phyloP scores from a whole-genome alignment of 148 eudicot genomes.

The Camellia granthamiana region DNA sequence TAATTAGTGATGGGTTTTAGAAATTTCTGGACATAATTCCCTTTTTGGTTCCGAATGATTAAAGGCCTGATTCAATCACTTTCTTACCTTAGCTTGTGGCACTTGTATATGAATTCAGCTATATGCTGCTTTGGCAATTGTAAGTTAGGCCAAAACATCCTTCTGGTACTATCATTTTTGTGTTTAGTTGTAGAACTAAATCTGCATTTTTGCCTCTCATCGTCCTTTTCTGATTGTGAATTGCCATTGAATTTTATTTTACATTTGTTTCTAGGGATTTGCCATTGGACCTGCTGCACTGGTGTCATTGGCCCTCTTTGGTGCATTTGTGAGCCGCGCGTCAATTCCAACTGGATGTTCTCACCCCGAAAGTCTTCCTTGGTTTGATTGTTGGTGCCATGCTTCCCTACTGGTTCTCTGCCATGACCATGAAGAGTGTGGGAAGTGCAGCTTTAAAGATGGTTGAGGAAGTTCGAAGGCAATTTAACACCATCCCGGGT shows the following conservation, averaged over 20 bases:
- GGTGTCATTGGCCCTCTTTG: conserved; percentile 46
- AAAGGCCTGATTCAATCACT: too few relatives aligned
- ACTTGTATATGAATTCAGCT: too few relatives aligned
- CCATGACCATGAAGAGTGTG: conserved; percentile 54
- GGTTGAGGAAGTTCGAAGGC: conserved; percentile 49
- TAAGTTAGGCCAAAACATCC: not conserved
- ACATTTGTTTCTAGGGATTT: conserved; percentile 30
- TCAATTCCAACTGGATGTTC: conserved; percentile 37
- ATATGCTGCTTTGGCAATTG: not conserved
- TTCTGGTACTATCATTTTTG: not conserved
- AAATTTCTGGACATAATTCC: too few relatives aligned
- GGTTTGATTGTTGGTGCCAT: conserved; percentile 44
- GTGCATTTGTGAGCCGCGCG: conserved; percentile 50
- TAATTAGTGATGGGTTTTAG: not conserved
- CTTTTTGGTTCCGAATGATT: too few relatives aligned
- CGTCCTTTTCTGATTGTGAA: not conserved
- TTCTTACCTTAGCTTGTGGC: too few relatives aligned
- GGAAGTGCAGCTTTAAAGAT: conserved; percentile 47
- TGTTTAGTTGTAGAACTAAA: not conserved
- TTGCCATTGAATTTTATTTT: not conserved
- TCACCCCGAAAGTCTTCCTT: conserved; percentile 46
- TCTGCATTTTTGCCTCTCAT: not conserved
- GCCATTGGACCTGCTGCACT: conserved; percentile 53
- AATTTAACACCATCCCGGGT: conserved; percentile 45
- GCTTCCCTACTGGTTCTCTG: conserved; percentile 52